Base-by-base conservation (phyloP, 176 grass and related monocot species). In the Otatea glauca region DNA sequence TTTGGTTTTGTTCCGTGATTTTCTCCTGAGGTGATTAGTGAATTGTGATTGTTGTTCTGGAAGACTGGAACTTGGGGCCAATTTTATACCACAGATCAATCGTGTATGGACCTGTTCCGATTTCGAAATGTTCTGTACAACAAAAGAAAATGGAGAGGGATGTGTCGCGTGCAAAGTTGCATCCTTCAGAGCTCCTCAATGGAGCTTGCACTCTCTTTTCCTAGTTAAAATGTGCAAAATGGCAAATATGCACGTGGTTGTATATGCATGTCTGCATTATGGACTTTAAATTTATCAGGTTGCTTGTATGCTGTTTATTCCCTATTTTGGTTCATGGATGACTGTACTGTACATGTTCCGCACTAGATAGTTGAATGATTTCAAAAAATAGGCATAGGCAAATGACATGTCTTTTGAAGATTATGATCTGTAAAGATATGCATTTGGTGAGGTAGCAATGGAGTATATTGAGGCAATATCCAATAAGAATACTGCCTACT, bases 381-480 rank as follows among this genome's bases (percentile, higher is more conserved):
- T 51, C 16, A 34, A 70, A 58, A 63, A 21, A 71, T 37, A 44
- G 4, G 13, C 65, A 6, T 38, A 65, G 2, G 6, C 1, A 76
- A 60, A 37, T 48, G 23, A 15, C 6, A 24, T 65, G 62, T 43
- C 27, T 70, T 41, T 77, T 82, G 8, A 86, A 72, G 48, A 16
- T 86, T 82, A 71, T 58, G 47, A 21, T 39, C 1, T 90, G 7
- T 47, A 58, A 74, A 67, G 24, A 17, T 72, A 21, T 1, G 0
- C 14, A 55, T 63, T 82, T 72, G 14, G 6, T 78, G n/a, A 73
- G 16, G 55, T 83, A 29, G n/a, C 34, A 90, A 7, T 62, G 23
- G 20, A 82, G 49, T 42, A 61, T 83, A 50, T 59, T 5, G 18
- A 67, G 14, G 29, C 9, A 29, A 71, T 56, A 35, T 65, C 6